These are phyloP conservation scores for Turnera subulata DNA, from an alignment of 345 rosid genomes.

Conservation along the genomic window DNA sequence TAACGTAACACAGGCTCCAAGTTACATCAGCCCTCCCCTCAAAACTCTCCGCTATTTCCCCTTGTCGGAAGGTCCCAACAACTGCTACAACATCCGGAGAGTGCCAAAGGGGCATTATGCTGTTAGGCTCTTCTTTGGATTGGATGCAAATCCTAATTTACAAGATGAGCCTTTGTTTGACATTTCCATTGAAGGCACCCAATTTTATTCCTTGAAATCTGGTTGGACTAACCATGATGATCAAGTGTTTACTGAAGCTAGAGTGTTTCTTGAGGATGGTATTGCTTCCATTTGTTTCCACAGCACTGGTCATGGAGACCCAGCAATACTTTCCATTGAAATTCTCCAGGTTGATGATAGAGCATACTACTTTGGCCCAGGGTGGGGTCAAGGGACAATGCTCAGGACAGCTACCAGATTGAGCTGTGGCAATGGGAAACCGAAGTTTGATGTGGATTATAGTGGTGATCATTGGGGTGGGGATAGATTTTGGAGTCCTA, in stretches of 20 bases:
- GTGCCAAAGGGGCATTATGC: conserved; percentile 83
- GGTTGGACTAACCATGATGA: conserved; percentile 87
- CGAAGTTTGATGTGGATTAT: conserved; percentile 71
- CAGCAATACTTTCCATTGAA: conserved; percentile 75
- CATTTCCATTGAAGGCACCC: conserved; percentile 85
- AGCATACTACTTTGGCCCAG: conserved; percentile 64
- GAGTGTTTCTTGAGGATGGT: conserved; percentile 60
- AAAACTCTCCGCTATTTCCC: conserved; percentile 85
- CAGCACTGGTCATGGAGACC: conserved; percentile 98
- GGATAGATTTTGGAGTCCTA: conserved; percentile 86
- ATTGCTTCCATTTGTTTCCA: conserved; percentile 82
- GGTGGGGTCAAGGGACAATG: conserved; percentile 52
- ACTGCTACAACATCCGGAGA: conserved; percentile 67
- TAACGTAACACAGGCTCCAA: conserved; percentile 45
- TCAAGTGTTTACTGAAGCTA: conserved; percentile 78
- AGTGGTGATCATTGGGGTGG: conserved; percentile 93
- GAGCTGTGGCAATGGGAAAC: conserved; percentile 67
- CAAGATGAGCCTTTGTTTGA: conserved; percentile 86
- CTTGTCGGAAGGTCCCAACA: conserved; percentile 79
- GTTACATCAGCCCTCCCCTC: conserved; percentile 63
- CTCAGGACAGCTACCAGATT: conserved; percentile 72
- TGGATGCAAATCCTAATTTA: conserved; percentile 34
- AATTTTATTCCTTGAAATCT: conserved; percentile 62
- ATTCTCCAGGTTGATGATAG: conserved; percentile 79
- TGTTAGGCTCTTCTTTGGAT: conserved; percentile 77